Conservation (phyloP, 495 filamentous ascomycete species). For the Choiromyces venosus region DNA sequence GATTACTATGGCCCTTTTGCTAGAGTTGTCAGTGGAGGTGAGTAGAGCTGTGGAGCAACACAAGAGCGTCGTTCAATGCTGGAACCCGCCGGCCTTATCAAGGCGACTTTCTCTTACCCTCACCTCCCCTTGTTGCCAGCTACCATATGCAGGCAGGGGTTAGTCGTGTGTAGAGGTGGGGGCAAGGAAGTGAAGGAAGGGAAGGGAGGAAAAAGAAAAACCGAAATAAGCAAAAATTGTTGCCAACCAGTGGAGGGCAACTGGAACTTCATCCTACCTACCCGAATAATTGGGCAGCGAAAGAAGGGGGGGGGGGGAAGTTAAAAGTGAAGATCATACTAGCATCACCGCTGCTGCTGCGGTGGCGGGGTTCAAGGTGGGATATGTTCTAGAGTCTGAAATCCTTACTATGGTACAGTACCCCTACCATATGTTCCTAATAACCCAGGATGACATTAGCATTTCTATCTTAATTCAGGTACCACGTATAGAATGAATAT, state of each 20-base stretch:
- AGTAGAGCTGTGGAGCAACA: neutral
- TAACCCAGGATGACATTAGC: neutral
- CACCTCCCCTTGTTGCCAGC: neutral
- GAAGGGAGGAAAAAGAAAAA: neutral
- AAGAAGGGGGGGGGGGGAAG: neutral
- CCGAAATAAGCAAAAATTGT: neutral
- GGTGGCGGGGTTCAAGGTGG: neutral
- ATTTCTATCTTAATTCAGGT: neutral
- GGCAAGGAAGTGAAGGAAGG: neutral
- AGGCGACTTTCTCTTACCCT: neutral
- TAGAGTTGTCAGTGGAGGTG: neutral
- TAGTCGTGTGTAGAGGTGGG: neutral
- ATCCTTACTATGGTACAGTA: neutral
- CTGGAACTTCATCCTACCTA: neutral
- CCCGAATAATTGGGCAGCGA: neutral
- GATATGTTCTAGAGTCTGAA: neutral
- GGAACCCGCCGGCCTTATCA: neutral
- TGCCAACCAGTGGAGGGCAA: neutral
- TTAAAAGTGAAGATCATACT: neutral
- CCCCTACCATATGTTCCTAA: neutral
- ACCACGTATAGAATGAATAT: neutral
- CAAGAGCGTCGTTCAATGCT: neutral
- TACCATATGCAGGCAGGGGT: neutral
- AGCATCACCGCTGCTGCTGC: neutral
- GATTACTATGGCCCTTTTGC: neutral